Conservation (phyloP, 108 stramenopile species). For the Craspedostauros australis region DNA sequence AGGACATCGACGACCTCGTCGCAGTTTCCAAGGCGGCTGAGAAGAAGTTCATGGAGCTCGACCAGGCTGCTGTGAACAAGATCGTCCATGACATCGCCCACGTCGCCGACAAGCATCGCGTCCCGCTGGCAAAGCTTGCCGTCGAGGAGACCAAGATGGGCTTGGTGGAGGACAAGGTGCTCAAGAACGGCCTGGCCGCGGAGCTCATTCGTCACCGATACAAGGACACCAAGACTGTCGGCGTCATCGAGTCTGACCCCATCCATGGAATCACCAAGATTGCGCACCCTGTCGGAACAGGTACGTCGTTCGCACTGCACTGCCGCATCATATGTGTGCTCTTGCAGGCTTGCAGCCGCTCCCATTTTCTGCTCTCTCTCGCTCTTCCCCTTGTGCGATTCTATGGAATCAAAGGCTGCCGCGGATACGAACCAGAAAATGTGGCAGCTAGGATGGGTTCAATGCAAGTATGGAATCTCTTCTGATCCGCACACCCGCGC, state of each 20-base stretch:
- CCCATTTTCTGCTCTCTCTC: too few relatives aligned
- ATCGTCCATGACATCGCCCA: conserved; percentile 20
- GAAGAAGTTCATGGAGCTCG: conserved; percentile 5
- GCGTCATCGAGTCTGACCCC: conserved; percentile 23
- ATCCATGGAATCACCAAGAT: conserved; percentile 10
- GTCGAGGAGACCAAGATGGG: conserved; percentile 35
- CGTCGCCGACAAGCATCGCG: conserved; percentile 15
- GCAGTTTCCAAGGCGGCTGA: conserved; percentile 4
- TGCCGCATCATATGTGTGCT: too few relatives aligned
- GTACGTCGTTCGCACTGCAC: too few relatives aligned
- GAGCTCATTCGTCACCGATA: conserved; percentile 31
- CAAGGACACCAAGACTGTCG: conserved; percentile 31
- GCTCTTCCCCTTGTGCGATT: too few relatives aligned
- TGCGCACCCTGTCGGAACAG: conserved; percentile 27
- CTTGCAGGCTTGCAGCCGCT: too few relatives aligned
- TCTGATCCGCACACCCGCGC: too few relatives aligned
- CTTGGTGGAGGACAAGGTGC: conserved; percentile 33
- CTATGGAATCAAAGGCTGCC: too few relatives aligned
- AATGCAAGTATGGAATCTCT: too few relatives aligned
- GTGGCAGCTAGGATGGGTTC: too few relatives aligned
- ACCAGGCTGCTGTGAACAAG: conserved; percentile 19
- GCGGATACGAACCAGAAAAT: too few relatives aligned
- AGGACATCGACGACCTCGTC: conserved; percentile 4
- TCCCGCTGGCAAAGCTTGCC: conserved; percentile 30
- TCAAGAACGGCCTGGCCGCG: conserved; percentile 28